A percentile compares a stretch with the other conserved stretches of the same genome.
Conservation (phyloP, 257 asterid genomes). For the Solanum tacnaense region DNA sequence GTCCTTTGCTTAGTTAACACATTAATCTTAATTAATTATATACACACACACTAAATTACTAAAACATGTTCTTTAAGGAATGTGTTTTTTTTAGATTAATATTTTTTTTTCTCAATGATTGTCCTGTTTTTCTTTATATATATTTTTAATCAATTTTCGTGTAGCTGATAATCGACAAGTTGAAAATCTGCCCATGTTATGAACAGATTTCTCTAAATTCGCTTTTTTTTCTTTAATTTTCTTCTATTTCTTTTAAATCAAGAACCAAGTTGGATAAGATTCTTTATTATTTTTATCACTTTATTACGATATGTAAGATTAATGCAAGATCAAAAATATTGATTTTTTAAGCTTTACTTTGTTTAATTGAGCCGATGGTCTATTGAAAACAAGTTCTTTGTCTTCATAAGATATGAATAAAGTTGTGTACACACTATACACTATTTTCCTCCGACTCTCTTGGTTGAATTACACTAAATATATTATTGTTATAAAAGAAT, state of each 20-base stretch:
- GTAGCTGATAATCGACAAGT: neutral
- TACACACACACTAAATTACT: neutral
- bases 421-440: neutral
- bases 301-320: neutral
- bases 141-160: neutral
- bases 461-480: neutral
- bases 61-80: neutral
- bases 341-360: no score
- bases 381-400: neutral
- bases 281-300: neutral
- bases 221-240: no score
- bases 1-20: neutral
- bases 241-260: neutral
- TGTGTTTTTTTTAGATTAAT: neutral
- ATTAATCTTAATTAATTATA: neutral
- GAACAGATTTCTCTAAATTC: neutral
- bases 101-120: neutral
- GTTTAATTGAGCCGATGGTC: neutral
- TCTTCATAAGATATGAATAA: neutral
- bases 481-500: neutral
- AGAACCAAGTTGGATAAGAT: neutral
- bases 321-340: neutral
- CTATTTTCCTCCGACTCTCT: rapidly evolving
- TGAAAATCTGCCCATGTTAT: neutral
- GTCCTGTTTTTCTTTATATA: neutral